Conservation (phyloP, 169 alveolate species). For the Toxoplasma gondii region DNA sequence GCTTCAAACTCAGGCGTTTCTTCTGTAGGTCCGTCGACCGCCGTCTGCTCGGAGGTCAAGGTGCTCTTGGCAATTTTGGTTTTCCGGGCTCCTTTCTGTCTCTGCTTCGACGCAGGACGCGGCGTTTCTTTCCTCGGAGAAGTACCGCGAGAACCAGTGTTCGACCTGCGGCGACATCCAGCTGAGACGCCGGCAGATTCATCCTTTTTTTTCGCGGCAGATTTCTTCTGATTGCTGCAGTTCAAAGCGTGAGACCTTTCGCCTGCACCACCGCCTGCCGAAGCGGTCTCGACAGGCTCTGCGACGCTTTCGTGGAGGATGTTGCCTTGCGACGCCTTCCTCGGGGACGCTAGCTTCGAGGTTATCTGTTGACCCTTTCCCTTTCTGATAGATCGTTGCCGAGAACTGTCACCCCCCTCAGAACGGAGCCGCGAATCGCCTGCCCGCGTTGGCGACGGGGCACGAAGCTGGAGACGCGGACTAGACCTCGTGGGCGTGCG, state of each 20-base stretch:
- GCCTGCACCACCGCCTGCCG: no score
- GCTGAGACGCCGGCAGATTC: background rate
- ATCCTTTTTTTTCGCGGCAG: background rate
- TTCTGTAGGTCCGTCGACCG: background rate
- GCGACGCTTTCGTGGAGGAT: background rate
- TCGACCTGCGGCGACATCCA: background rate
- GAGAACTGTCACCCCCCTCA: background rate
- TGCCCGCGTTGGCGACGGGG: background rate
- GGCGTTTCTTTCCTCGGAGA: background rate
- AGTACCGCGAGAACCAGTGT: background rate
- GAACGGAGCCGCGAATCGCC: background rate
- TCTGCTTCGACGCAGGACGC: background rate
- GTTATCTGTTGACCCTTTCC: background rate
- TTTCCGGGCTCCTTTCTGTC: background rate
- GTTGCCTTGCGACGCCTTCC: background rate
- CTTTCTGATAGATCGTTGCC: background rate
- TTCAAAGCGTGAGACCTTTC: no score
- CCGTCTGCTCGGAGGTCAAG: background rate
- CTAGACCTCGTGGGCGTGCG: background rate
- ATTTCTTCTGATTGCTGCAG: no score
- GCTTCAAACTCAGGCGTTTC: background rate
- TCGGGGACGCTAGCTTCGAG: background rate
- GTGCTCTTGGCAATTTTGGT: background rate
- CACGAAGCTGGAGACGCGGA: background rate
- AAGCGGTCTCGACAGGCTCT: background rate